Evolutionary conservation across 2,329 filamentous ascomycete species (phyloP).

Genomic region (Endocalyx cinctus): DNA sequence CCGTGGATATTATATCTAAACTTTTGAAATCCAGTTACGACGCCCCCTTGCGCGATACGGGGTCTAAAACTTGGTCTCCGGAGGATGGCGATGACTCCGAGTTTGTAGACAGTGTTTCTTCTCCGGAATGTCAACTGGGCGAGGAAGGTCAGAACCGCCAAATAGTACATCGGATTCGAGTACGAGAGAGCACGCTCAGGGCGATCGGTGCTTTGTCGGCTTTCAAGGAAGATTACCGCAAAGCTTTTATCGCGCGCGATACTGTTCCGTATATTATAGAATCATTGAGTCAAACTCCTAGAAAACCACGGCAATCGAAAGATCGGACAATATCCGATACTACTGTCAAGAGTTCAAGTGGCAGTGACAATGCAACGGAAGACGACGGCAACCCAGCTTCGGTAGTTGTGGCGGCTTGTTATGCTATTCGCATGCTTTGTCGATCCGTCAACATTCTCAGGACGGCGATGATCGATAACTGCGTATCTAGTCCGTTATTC

Average conservation of each 20-base stretch:
- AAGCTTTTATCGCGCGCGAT: slow-evolving; percentile 77
- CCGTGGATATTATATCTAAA: slow-evolving; percentile 41
- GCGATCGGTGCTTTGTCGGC: slow-evolving; percentile 78
- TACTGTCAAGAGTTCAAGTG: slow-evolving; percentile 6
- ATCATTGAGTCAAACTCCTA: slow-evolving; percentile 60
- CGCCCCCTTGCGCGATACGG: slow-evolving; percentile 30
- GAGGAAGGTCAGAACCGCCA: slow-evolving; percentile 54
- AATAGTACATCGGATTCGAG: slow-evolving; percentile 65
- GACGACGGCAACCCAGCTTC: slow-evolving; percentile 70
- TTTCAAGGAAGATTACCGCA: slow-evolving; percentile 79
- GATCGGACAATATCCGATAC: slow-evolving; percentile 26
- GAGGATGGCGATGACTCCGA: slow-evolving; percentile 18
- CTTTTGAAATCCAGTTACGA: slow-evolving; percentile 50
- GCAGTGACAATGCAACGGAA: slow-evolving; percentile 31
- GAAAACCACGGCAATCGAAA: slow-evolving; percentile 41
- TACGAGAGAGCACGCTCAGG: slow-evolving; percentile 71
- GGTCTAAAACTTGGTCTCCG: slow-evolving; percentile 33
- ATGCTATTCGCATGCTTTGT: slow-evolving; percentile 74
- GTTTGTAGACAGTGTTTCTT: slow-evolving; percentile 28
- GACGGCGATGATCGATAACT: slow-evolving; percentile 82
- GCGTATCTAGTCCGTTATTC: slow-evolving; percentile 73
- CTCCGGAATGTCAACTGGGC: slow-evolving; percentile 49
- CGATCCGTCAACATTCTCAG: slow-evolving; percentile 79
- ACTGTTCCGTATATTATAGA: slow-evolving; percentile 78
- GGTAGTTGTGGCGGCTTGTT: slow-evolving; percentile 82